phyloP scores from a whole-genome alignment of 2,329 filamentous ascomycete genomes.

The Teratosphaeria epicoccoides region DNA sequence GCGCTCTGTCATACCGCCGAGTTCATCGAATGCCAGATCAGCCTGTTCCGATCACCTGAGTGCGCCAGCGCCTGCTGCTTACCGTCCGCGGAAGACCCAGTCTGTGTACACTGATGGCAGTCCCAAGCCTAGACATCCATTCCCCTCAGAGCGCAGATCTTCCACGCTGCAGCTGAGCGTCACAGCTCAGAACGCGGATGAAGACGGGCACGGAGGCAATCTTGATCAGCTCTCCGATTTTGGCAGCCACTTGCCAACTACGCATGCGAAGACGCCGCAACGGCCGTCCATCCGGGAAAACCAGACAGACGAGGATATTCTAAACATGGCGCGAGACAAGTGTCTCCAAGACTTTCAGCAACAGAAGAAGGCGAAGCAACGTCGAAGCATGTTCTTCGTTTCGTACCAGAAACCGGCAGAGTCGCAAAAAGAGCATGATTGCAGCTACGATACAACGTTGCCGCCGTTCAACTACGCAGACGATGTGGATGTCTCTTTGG shows the following conservation, averaged over 20 bases:
- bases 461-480: conserved; percentile 20
- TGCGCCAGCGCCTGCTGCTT: conserved; percentile 3
- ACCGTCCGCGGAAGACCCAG: conserved; percentile 9
- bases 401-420: conserved; percentile 31
- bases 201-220: conserved; percentile 7
- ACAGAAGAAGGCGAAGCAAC: conserved; percentile 30
- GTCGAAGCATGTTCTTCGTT: conserved; percentile 34
- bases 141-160: conserved; percentile 4
- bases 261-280: not conserved
- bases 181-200: conserved; percentile 3
- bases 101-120: conserved; percentile 16
- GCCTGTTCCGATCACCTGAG: conserved; percentile 1
- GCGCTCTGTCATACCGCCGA: conserved; percentile 13
- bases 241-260: not conserved
- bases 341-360: conserved; percentile 33
- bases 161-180: conserved; percentile 9
- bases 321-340: conserved; percentile 28
- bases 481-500: conserved; percentile 2
- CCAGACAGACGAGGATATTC: conserved; percentile 18
- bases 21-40: not conserved
- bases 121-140: conserved; percentile 14
- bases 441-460: conserved; percentile 18
- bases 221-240: conserved; percentile 5
- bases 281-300: conserved; percentile 12
- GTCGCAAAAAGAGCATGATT: not conserved